Base-by-base conservation (phyloP, 495 filamentous ascomycete species). In the Glarea lozoyensis region DNA sequence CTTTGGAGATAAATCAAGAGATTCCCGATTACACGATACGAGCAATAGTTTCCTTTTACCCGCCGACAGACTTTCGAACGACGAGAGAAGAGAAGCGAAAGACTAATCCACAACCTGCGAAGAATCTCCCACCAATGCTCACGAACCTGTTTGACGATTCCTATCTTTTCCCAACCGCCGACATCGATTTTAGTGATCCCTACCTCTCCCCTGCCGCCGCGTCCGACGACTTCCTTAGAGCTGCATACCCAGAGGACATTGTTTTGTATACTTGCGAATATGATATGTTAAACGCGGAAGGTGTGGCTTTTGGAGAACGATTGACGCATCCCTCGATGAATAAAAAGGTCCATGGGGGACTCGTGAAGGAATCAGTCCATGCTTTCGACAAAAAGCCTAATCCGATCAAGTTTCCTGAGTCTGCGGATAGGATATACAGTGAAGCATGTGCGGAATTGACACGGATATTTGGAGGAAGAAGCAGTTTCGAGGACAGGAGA, bases 311-410 rank as follows among this genome's bases (percentile, higher is more conserved):
- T 39, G 72, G 79, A 6, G 66, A 72, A 20, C 67, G 86, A 3
- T 55, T 96, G 35, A 46, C 46, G 16, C n/a, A 19, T 0, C 16
- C 32, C 1, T 45, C 52, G 7, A 63, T 86, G 15, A 71, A 71
- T 13, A 92, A 88, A 62, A 70, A 68, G 4, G 80, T 90, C 0
- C 63, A 65, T 20, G 80, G 81, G 48, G 77, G 74, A 52, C 77
- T 86, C 65, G 74, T 94, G 18, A 69, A 75, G n/a, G 81, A 71
- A 15, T 84, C 78, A 21, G 65, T 67, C 19, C 88, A 96, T 60
- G 89, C 70, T 0, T 96, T 86, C 83, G 88, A 96, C 53, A 94
- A 94, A 63, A 75, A 72, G 18, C 79, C 88, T 31, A 86, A 87
- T 59, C 86, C 85, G 9, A 68, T 83, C 47, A 72, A 74, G n/a